A percentile compares a stretch with the other conserved stretches of the same genome.
Conservation (phyloP, 495 filamentous ascomycete species). For the Geoglossum glabrum region DNA sequence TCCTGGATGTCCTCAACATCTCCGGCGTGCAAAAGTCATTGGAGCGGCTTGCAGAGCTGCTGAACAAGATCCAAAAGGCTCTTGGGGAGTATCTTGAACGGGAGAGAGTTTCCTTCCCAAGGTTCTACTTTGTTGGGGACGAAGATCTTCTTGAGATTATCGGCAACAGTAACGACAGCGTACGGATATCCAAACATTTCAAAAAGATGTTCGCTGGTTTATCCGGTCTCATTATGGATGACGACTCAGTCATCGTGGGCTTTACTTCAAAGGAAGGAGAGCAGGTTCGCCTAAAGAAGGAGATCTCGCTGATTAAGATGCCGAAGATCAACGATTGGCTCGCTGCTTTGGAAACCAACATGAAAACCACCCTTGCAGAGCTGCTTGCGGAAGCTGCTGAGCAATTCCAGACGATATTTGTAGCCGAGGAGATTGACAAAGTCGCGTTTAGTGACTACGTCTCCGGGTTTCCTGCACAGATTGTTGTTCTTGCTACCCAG, state of each 20-base stretch:
- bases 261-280: slow-evolving; percentile 95
- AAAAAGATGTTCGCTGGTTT: slow-evolving; percentile 99
- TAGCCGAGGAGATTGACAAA: slow-evolving; percentile 39
- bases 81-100: slow-evolving; percentile 96
- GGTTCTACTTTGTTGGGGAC: slow-evolving; percentile 98
- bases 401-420: slow-evolving; percentile 53
- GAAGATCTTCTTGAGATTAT: slow-evolving; percentile 99
- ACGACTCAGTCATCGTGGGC: slow-evolving; percentile 69
- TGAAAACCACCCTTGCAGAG: slow-evolving; percentile 87
- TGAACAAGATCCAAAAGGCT: slow-evolving; percentile 99
- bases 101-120: slow-evolving; percentile 86
- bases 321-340: slow-evolving; percentile 98
- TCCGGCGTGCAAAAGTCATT: slow-evolving; percentile 87
- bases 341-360: slow-evolving; percentile 67
- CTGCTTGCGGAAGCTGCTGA: slow-evolving; percentile 69
- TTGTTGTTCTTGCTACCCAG: slow-evolving; percentile 91
- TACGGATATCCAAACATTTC: slow-evolving; percentile 92
- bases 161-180: slow-evolving; percentile 91
- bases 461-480: slow-evolving; percentile 67
- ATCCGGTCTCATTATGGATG: slow-evolving; percentile 74
- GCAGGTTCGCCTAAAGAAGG: slow-evolving; percentile 64
- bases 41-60: slow-evolving; percentile 78
- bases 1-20: slow-evolving; percentile 88
- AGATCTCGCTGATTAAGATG: slow-evolving; percentile 78
- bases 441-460: slow-evolving; percentile 57